Conservation (phyloP, 2,329 filamentous ascomycete genomes). For the Xylariaceae sp. region DNA sequence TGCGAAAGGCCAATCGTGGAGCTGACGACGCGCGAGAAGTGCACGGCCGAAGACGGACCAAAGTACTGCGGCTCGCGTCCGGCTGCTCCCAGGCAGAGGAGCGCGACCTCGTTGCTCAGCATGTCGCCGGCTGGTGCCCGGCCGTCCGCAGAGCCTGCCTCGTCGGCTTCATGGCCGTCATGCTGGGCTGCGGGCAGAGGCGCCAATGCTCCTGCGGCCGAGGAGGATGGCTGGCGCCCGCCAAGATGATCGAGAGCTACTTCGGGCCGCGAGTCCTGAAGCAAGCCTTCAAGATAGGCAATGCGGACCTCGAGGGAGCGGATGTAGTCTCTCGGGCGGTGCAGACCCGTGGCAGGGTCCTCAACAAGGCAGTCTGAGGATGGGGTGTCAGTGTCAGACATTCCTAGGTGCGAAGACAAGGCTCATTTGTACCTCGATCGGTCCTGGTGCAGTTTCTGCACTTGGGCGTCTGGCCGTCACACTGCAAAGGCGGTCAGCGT, state of each 20-base stretch:
- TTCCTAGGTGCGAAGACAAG: background rate
- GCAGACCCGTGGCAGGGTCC: slow-evolving; percentile 27
- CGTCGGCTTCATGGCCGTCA: background rate
- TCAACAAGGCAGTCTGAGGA: slow-evolving; percentile 28
- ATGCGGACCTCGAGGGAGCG: slow-evolving; percentile 21
- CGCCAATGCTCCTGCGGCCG: background rate
- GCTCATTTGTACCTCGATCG: background rate
- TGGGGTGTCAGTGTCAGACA: no score
- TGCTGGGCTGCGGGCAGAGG: no score
- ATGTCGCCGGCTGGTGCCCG: slow-evolving; percentile 5
- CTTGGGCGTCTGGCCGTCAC: slow-evolving; percentile 4
- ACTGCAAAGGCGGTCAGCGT: slow-evolving; percentile 2
- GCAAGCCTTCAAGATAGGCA: slow-evolving; percentile 22
- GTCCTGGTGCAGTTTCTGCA: slow-evolving; percentile 6
- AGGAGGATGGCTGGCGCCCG: background rate
- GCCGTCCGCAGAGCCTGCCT: background rate
- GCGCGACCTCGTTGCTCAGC: slow-evolving; percentile 22
- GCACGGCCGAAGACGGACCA: slow-evolving; percentile 27
- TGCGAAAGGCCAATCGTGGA: slow-evolving; percentile 13
- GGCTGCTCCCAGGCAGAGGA: slow-evolving; percentile 24
- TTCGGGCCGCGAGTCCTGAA: slow-evolving; percentile 21
- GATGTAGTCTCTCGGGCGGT: slow-evolving; percentile 26
- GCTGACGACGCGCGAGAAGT: slow-evolving; percentile 23
- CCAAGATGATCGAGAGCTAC: slow-evolving; percentile 15
- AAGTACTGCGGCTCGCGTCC: slow-evolving; percentile 30